These are phyloP conservation scores for Tetraselmis chui DNA, from an alignment of 139 green algal species.

Conservation along the genomic window DNA sequence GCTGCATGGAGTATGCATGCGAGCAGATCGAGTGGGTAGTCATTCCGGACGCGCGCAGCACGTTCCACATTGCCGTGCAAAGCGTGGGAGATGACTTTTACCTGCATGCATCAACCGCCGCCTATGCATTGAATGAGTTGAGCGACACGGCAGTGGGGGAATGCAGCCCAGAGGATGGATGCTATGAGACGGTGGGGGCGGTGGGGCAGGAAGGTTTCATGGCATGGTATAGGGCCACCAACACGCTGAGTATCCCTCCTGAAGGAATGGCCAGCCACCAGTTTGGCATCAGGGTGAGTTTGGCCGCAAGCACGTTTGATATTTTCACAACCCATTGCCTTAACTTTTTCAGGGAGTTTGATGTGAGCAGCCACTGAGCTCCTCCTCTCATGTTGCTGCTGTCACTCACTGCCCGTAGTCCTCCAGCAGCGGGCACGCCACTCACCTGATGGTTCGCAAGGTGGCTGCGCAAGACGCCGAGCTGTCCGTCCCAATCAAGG, in stretches of 20 bases:
- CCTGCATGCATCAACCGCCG: neutral
- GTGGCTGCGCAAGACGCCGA: neutral
- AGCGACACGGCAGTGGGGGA: neutral
- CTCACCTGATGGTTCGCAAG: neutral
- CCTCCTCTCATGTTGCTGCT: neutral
- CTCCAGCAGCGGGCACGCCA: neutral
- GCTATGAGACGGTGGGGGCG: neutral
- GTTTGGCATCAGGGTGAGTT: neutral
- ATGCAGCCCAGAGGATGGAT: neutral
- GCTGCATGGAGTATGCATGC: neutral
- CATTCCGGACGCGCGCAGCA: neutral
- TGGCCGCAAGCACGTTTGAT: too few species aligned
- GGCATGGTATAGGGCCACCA: neutral
- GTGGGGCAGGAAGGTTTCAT: neutral
- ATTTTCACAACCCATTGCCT: too few species aligned
- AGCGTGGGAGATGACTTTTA: neutral
- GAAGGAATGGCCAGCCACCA: neutral
- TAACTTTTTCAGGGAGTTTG: too few species aligned
- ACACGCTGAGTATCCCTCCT: neutral
- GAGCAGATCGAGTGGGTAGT: neutral
- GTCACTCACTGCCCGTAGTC: neutral
- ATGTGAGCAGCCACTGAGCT: too few species aligned
- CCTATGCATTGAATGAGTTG: neutral
- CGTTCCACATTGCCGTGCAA: neutral
- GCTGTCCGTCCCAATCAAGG: neutral